A percentile compares a stretch with the other conserved stretches of the same genome.
Conservation (phyloP, 1,284 basidiomycete genomes). For the Trichosporon coremiiforme region DNA sequence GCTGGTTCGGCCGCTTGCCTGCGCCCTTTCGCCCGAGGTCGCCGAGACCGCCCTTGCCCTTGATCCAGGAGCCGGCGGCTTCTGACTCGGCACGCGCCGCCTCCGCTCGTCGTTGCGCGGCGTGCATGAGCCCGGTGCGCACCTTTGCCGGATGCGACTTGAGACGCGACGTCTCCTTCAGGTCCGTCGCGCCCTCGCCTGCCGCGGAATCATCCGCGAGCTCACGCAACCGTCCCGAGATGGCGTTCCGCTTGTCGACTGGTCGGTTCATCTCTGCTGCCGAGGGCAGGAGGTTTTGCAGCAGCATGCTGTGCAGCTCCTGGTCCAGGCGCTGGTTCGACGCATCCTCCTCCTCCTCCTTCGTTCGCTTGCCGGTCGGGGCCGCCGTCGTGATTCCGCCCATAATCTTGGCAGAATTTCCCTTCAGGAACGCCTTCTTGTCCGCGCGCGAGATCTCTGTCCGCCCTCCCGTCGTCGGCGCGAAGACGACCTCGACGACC, state of each 20-base stretch:
- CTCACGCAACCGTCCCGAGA: slow-evolving; percentile 50
- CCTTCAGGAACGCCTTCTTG: slow-evolving; percentile 50
- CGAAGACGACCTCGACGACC: slow-evolving; percentile 54
- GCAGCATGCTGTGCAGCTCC: slow-evolving; percentile 55
- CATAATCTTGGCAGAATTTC: slow-evolving; percentile 56
- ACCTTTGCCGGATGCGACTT: slow-evolving; percentile 50
- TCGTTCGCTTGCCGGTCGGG: slow-evolving; percentile 32
- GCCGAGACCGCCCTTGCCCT: slow-evolving; percentile 47
- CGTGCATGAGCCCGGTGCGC: slow-evolving; percentile 48
- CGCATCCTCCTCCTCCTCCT: slow-evolving; percentile 39
- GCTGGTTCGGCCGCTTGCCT: slow-evolving; percentile 24
- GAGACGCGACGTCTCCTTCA: slow-evolving; percentile 28
- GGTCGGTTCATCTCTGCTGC: slow-evolving; percentile 41
- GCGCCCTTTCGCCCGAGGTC: slow-evolving; percentile 40
- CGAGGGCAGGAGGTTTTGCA: slow-evolving; percentile 50
- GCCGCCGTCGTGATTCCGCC: slow-evolving; percentile 37
- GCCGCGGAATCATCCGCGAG: slow-evolving; percentile 46
- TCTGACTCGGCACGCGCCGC: slow-evolving; percentile 42
- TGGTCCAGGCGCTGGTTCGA: slow-evolving; percentile 54
- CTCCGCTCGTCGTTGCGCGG: slow-evolving; percentile 39
- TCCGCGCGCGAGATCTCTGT: slow-evolving; percentile 44
- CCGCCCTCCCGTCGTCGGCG: slow-evolving; percentile 21
- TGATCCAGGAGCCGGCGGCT: slow-evolving; percentile 48
- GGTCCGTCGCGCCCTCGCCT: slow-evolving; percentile 42
- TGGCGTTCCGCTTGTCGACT: slow-evolving; percentile 53